Evolutionary conservation across 163 green algal species (phyloP), one percentile per base, ranked within the genome.

Genomic region (Prototheca wickerhamii): DNA sequence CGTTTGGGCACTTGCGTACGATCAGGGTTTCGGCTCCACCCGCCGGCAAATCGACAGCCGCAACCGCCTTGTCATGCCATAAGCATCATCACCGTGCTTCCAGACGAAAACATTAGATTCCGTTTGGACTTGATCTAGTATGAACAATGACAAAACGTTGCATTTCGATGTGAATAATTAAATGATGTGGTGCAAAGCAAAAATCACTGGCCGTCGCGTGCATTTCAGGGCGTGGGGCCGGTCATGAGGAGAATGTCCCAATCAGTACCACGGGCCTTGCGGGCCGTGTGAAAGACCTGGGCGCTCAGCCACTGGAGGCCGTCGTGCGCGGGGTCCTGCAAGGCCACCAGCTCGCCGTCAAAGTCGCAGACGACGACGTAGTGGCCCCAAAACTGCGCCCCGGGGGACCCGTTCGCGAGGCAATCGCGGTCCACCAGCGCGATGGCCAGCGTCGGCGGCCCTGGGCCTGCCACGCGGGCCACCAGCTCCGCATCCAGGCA

Each of bases 241-340:
- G 40, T 49, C 17, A 57, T 17, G 53, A 60, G 26, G 15, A 60
- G 20, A 25, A 60, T 21, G 53, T 60, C 53, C 53, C 35, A 20
- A 21, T 60, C 53, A 40, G 53, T 60, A 4, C 53, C 53, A 21
- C 6, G 20, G 6, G n/a, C 53, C 10, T n/a, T 20, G 12, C 53
- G 26, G 23, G 53, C 53, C 15, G 28, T 6, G 4, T 60, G 7
- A 0, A 60, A 6, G 0, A 17, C 12, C 12, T 17, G 8, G 18
- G 53, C 53, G 6, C 23, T 5, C 29, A 60, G 0, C 53, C 28
- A 60, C 26, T n/a, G 12, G 53, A 6, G 23, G 10, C 15, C 15
- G 10, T 37, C 28, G 10, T 35, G 23, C 6, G 53, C 7, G 28
- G 28, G 29, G 29, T 37, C 29, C 53, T 40, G 18, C 8, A 43